A percentile compares a stretch with the other conserved stretches of the same genome.
Evolutionary conservation across 495 filamentous ascomycete species (phyloP).

Genomic region (Xylaria intraflava): DNA sequence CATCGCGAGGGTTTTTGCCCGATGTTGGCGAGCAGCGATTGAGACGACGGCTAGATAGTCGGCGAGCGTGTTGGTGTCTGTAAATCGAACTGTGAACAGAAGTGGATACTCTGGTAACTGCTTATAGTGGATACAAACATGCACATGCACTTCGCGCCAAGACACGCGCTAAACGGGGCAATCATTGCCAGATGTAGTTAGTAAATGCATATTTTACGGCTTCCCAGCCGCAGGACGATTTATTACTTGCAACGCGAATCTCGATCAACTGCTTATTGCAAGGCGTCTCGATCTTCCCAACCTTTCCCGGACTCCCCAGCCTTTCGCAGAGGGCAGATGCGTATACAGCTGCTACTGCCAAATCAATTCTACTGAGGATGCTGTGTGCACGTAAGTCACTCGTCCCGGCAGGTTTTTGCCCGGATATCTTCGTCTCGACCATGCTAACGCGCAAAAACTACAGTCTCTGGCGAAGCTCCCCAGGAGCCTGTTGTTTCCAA

Average conservation of each 20-base stretch:
- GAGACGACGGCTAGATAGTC: no score
- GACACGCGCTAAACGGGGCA: no score
- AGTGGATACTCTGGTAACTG: no score
- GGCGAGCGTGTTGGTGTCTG: no score
- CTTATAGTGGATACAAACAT: no score
- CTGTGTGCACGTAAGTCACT: conserved; percentile 24
- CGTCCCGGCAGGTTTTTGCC: not conserved
- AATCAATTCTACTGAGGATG: conserved; percentile 11
- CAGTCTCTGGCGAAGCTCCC: conserved; percentile 96
- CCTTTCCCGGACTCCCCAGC: not conserved
- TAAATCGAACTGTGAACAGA: no score
- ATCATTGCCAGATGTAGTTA: no score
- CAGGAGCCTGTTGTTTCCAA: conserved; percentile 89
- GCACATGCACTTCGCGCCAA: no score
- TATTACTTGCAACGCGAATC: conserved; percentile 5
- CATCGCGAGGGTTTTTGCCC: no score
- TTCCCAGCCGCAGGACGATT: no score
- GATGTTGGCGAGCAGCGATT: no score
- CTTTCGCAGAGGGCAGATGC: not conserved
- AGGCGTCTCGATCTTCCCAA: not conserved
- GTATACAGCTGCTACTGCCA: not conserved
- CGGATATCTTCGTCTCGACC: not conserved
- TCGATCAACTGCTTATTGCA: not conserved
- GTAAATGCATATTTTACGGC: no score
- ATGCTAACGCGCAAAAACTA: conserved; percentile 10